phyloP scores from a whole-genome alignment of 257 asterid genomes.

The Cruciata laevipes region DNA sequence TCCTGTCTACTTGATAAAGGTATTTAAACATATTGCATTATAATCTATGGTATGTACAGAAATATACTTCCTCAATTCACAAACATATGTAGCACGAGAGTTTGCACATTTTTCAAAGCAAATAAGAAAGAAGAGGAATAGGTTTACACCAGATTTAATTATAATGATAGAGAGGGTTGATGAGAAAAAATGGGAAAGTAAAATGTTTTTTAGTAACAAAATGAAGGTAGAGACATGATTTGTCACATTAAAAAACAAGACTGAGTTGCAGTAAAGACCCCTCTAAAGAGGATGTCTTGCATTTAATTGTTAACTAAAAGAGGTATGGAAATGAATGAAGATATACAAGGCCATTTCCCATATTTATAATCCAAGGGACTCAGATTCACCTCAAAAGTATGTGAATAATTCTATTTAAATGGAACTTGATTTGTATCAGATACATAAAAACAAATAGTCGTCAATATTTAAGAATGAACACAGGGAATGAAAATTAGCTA shows the following conservation, averaged over 20 bases:
- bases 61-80: no score
- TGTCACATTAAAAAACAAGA: background rate
- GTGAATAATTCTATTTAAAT: background rate
- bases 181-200: no score
- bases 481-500: background rate
- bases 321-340: background rate
- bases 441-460: background rate
- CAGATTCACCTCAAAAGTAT: background rate
- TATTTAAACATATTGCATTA: no score
- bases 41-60: no score
- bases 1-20: no score
- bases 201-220: no score
- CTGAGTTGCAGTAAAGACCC: no score
- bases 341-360: background rate
- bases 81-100: no score
- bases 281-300: background rate
- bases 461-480: background rate
- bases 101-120: no score
- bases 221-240: background rate
- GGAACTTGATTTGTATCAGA: background rate
- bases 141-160: no score
- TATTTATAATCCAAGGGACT: background rate
- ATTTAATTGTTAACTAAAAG: background rate
- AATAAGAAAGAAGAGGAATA: no score
- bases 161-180: no score